phyloP scores from a whole-genome alignment of 163 green algal species.

The Scenedesmus sp. region DNA sequence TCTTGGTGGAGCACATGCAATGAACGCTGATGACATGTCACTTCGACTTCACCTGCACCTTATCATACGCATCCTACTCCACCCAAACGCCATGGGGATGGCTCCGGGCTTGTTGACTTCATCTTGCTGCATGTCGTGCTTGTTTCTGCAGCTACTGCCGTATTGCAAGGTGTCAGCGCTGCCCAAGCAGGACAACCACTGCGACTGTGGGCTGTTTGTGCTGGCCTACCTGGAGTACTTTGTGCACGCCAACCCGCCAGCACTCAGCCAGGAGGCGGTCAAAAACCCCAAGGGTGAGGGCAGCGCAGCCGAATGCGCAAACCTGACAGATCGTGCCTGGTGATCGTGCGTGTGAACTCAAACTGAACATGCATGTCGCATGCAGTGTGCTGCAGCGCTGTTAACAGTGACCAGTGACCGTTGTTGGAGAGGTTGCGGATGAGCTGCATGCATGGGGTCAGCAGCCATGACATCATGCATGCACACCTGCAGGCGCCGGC shows the following conservation, averaged over 20 bases:
- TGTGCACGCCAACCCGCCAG: slow-evolving; percentile 57
- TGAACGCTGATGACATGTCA: background rate
- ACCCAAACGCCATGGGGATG: background rate
- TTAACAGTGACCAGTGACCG: too few species aligned
- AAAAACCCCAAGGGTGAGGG: background rate
- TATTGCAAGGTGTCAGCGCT: slow-evolving; percentile 27
- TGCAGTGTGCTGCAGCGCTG: background rate
- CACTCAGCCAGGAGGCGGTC: background rate
- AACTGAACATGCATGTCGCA: too few species aligned
- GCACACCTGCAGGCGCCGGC: too few species aligned
- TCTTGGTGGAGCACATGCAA: background rate
- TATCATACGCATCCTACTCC: background rate
- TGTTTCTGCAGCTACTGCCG: background rate
- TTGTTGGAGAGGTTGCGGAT: too few species aligned
- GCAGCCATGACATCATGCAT: too few species aligned
- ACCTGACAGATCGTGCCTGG: too few species aligned
- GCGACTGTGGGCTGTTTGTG: slow-evolving; percentile 96
- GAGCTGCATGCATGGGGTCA: too few species aligned
- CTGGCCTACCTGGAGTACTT: slow-evolving; percentile 92
- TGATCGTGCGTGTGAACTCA: too few species aligned
- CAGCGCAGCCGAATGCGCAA: too few species aligned
- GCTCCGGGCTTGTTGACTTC: too few species aligned
- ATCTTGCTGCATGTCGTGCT: background rate
- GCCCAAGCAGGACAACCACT: slow-evolving; percentile 90
- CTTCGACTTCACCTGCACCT: background rate